A percentile compares a stretch with the other conserved stretches of the same genome.
phyloP scores from a whole-genome alignment of 2,329 filamentous ascomycete genomes.

The Fusarium praegraminearum region DNA sequence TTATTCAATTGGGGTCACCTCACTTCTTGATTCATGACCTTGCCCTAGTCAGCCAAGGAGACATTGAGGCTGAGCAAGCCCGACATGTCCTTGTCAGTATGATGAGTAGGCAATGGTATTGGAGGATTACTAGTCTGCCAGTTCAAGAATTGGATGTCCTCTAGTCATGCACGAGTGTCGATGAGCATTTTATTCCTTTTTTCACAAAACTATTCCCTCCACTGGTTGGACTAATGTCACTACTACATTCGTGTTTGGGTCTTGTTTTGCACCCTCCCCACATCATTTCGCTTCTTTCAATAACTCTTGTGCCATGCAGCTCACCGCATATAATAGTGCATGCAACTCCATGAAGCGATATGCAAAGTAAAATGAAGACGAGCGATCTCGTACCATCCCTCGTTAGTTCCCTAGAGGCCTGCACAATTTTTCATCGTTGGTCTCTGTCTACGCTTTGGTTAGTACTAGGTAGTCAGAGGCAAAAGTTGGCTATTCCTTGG shows the following conservation, averaged over 20 bases:
- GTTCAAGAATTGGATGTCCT: constrained; percentile 10
- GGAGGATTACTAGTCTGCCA: background rate
- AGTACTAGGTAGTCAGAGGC: background rate
- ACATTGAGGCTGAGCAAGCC: constrained; percentile 4
- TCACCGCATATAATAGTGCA: constrained; percentile 39
- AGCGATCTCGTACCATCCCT: constrained; percentile 19
- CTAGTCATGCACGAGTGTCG: constrained; percentile 32
- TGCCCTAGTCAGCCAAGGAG: constrained; percentile 31
- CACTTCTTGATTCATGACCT: constrained; percentile 31
- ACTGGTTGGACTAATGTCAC: constrained; percentile 1
- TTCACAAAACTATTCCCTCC: constrained; percentile 17
- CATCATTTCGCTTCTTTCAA: constrained; percentile 42
- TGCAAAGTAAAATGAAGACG: constrained; percentile 44
- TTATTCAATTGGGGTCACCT: constrained; percentile 4
- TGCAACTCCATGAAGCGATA: constrained; percentile 37
- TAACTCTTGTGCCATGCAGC: constrained; percentile 35
- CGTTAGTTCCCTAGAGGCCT: constrained; percentile 21
- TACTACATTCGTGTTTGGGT: constrained; percentile 23
- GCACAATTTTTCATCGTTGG: constrained; percentile 19
- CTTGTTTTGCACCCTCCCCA: constrained; percentile 31
- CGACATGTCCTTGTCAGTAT: background rate
- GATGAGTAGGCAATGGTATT: background rate
- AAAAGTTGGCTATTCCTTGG: constrained; percentile 13
- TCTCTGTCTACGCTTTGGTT: background rate
- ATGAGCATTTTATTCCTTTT: constrained; percentile 27